Evolutionary conservation across 2,329 filamentous ascomycete genomes (phyloP).

Genomic region (Trichophyton equinum): DNA sequence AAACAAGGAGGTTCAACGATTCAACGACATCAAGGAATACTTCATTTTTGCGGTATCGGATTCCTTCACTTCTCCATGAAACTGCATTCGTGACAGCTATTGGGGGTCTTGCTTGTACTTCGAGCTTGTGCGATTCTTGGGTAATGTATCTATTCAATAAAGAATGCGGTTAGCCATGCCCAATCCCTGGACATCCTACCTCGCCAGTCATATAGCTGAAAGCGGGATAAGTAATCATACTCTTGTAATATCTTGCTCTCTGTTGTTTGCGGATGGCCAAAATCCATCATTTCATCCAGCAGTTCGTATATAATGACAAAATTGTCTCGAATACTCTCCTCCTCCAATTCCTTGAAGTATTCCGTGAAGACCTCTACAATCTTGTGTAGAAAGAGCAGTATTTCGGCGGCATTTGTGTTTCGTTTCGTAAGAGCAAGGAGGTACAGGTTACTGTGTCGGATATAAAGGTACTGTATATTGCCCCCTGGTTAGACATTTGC

Average conservation of each 20-base stretch:
- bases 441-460: slow-evolving; percentile 98
- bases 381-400: slow-evolving; percentile 94
- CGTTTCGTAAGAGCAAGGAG: slow-evolving; percentile 95
- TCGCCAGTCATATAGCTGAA: neutral
- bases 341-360: slow-evolving; percentile 98
- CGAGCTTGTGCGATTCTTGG: slow-evolving; percentile 96
- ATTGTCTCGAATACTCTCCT: slow-evolving; percentile 97
- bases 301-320: slow-evolving; percentile 99
- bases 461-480: slow-evolving; percentile 73
- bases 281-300: slow-evolving; percentile 99
- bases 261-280: slow-evolving; percentile 96
- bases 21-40: slow-evolving; percentile 97
- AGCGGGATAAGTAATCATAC: slow-evolving; percentile 23
- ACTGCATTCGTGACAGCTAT: slow-evolving; percentile 98
- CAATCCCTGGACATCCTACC: neutral
- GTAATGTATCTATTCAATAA: slow-evolving; percentile 63
- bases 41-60: slow-evolving; percentile 97
- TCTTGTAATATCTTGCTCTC: slow-evolving; percentile 98
- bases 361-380: slow-evolving; percentile 98
- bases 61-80: slow-evolving; percentile 94
- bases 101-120: slow-evolving; percentile 87
- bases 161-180: neutral
- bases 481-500: neutral
- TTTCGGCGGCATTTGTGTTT: slow-evolving; percentile 97
- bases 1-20: slow-evolving; percentile 89